phyloP scores from a whole-genome alignment of 495 filamentous ascomycete species.

The Hamigera avellanea region DNA sequence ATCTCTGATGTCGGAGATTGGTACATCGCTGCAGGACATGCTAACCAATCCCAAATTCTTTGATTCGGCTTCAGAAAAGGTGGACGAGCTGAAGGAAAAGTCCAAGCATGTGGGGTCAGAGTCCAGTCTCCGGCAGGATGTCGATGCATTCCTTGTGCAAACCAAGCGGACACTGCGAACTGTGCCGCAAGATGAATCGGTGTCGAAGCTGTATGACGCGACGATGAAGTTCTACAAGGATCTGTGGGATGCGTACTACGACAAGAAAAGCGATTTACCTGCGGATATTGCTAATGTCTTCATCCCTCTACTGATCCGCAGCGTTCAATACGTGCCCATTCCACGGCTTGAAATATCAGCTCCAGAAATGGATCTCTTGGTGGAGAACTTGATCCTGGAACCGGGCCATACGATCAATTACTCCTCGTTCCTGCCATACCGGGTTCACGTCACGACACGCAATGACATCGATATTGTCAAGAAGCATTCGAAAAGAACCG shows the following conservation, averaged over 20 bases:
- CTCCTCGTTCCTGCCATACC: slow-evolving; percentile 81
- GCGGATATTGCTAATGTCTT: slow-evolving; percentile 66
- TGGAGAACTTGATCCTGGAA: slow-evolving; percentile 86
- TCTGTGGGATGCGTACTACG: slow-evolving; percentile 46
- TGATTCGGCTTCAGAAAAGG: slow-evolving; percentile 55
- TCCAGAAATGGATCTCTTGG: slow-evolving; percentile 69
- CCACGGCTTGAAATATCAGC: slow-evolving; percentile 75
- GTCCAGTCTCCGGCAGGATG: slow-evolving; percentile 55
- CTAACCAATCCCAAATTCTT: slow-evolving; percentile 81
- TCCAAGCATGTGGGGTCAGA: slow-evolving; percentile 50
- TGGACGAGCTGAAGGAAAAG: slow-evolving; percentile 59
- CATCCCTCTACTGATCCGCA: slow-evolving; percentile 62
- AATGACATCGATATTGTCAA: slow-evolving; percentile 82
- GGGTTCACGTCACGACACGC: slow-evolving; percentile 66
- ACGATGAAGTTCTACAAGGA: slow-evolving; percentile 52
- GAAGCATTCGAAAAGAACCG: slow-evolving; percentile 56
- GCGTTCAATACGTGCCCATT: slow-evolving; percentile 77
- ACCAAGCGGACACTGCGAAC: slow-evolving; percentile 53
- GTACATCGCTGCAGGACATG: slow-evolving; percentile 63
- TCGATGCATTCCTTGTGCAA: slow-evolving; percentile 63
- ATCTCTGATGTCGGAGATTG: slow-evolving; percentile 55
- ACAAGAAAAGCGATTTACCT: slow-evolving; percentile 56
- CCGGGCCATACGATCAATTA: slow-evolving; percentile 76
- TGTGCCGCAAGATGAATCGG: slow-evolving; percentile 55
- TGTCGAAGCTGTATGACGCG: slow-evolving; percentile 55